phyloP scores from a whole-genome alignment of 2,329 filamentous ascomycete species.

The Exophiala aquamarina region DNA sequence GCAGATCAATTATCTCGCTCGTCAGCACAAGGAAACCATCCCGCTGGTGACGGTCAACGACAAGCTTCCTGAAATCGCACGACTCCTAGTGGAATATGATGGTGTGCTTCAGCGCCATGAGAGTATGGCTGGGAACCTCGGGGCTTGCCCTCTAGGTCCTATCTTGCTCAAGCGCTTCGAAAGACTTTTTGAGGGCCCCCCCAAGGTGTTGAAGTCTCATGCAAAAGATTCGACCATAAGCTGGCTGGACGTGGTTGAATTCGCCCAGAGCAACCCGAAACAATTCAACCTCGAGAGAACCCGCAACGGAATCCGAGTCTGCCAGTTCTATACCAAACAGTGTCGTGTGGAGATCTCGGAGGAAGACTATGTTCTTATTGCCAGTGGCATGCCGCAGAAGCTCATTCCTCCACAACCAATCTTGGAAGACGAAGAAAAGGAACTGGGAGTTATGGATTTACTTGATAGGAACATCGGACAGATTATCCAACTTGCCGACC shows the following conservation, averaged over 20 bases:
- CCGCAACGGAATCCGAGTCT: conserved; percentile 68
- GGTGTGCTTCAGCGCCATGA: conserved; percentile 82
- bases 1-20: conserved; percentile 68
- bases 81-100: conserved; percentile 77
- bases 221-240: conserved; percentile 65
- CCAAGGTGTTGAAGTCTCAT: conserved; percentile 64
- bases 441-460: conserved; percentile 80
- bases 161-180: conserved; percentile 85
- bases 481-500: conserved; percentile 78
- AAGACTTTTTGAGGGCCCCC: conserved; percentile 78
- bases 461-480: conserved; percentile 74
- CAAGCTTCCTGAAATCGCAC: conserved; percentile 70
- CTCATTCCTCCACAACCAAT: conserved; percentile 79
- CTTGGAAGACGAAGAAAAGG: conserved; percentile 81
- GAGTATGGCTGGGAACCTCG: conserved; percentile 80
- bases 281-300: conserved; percentile 73
- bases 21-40: conserved; percentile 61
- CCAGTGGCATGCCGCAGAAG: conserved; percentile 78
- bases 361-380: conserved; percentile 82
- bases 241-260: conserved; percentile 84
- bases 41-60: conserved; percentile 65
- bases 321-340: conserved; percentile 80
- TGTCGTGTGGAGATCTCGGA: conserved; percentile 81
- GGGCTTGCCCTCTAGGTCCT: conserved; percentile 77
- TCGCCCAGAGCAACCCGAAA: conserved; percentile 74